Evolutionary conservation across 2,329 filamentous ascomycete genomes (phyloP), one percentile per base, ranked within the genome.

Genomic region (Fusarium proliferatum): DNA sequence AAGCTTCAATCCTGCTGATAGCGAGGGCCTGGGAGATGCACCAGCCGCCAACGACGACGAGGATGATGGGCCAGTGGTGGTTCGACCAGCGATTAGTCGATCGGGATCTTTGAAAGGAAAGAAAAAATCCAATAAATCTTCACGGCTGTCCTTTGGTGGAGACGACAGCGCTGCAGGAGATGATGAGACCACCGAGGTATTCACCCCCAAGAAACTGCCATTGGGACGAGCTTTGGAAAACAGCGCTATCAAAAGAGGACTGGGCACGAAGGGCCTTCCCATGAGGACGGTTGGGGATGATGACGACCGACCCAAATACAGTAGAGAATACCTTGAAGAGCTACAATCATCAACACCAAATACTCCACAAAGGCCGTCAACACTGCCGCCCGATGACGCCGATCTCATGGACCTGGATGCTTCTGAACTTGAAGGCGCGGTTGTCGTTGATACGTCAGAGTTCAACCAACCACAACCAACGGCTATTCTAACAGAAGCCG

Each of bases 291-390:
- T 86, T 10, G 88, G 90, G 19, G 83, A 82, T 16, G 91, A 93
- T 19, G 90, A 92, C 21, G 91, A 92, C 58, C 86, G 92, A 42
- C 95, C 94, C 1, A 92, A 85, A 66, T 98, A 99, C 81, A 97
- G 89, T 84, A 93, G 93, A 78, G 94, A 97, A 76, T 94, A 96
- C 74, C 86, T 99, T 26, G 91, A 93, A 39, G 94, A 97, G 80
- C 87, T 99, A 19, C 94, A 94, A 71, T 93, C 91, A 67, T 95
- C 94, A 17, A 98, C 95, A 0, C 95, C 94, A 0, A 94, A 91
- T 30, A 95, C 93, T 1, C 95, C 95, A 0, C 92, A 90, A 71
- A 88, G 93, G 66, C 78, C 91, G 2, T 84, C 85, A 0, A 82
- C 82, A 1, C 70, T 85, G 12, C 80, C 83, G 33, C 82, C 85